Evolutionary conservation across 1,284 basidiomycete genomes (phyloP), one percentile per base, ranked within the genome.

Genomic region (Bondarzewia mesenterica): DNA sequence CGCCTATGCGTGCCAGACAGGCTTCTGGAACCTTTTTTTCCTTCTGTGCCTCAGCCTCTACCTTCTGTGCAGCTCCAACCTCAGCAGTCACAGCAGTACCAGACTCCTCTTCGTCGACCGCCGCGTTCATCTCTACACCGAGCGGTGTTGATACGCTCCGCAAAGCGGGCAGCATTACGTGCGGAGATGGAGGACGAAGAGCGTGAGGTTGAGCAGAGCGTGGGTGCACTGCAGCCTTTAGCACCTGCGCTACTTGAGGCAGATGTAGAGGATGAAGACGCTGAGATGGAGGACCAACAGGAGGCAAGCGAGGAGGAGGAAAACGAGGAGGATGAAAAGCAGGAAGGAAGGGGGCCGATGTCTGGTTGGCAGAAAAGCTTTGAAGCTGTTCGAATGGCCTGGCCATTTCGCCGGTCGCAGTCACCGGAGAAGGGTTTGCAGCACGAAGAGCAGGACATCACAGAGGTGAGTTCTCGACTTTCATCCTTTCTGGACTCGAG

Each of bases 131-230:
- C 77, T 2, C 63, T 87, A 1, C 83, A 87, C 57, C 76, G 78
- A 12, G 80, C 80, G 0, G 83, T 86, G 1, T 66, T 87, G 15
- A 77, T 87, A 25, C 73, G 82, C 7, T 82, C 78, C 29, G 82
- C 81, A 0, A 82, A 85, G 55, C 69, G 79, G 14, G 75, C 74
- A 0, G 72, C 75, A 0, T 52, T 78, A 52, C 61, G 60, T 44
- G 52, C 56, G 7, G 68, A 70, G 46, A 62, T 66, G 42, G 61
- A 63, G 36, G 53, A 57, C 46, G 52, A 50, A 29, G 54, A 56
- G 41, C 47, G 55, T 2, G 74, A 75, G 46, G 64, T 62, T 46
- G 71, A 74, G 51, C 12, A 32, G 29, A 32, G 29, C n/a, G 29
- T 32, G 29, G 29, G 29, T n/a, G n/a, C 29, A n/a, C 29, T 32